These are phyloP conservation scores for Linnemannia hyalina DNA, from an alignment of 192 early-diverging fungal species.

Conservation along the genomic window DNA sequence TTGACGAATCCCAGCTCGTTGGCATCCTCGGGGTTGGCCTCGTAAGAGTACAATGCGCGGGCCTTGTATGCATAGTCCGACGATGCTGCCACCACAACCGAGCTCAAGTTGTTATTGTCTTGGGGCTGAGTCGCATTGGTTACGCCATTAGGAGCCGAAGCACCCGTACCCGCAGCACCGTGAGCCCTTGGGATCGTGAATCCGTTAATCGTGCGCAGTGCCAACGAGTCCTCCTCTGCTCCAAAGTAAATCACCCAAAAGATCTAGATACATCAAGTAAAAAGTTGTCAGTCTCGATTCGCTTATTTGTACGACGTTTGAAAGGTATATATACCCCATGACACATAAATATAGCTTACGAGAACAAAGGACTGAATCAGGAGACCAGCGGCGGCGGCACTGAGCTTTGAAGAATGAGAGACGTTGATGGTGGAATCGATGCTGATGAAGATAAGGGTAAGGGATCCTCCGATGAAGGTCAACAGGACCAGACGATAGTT, in stretches of 20 bases:
- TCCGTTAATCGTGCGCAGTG: slow-evolving; percentile 45
- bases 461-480: slow-evolving; percentile 39
- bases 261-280: slow-evolving; percentile 53
- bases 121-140: background rate
- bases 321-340: background rate
- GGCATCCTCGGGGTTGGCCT: slow-evolving; percentile 91
- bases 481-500: slow-evolving; percentile 54
- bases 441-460: slow-evolving; percentile 10
- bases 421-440: slow-evolving; percentile 11
- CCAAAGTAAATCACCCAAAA: slow-evolving; percentile 81
- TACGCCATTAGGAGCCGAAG: slow-evolving; percentile 45
- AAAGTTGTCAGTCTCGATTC: slow-evolving; percentile 7
- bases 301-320: background rate
- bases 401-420: background rate
- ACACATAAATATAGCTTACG: slow-evolving; percentile 33
- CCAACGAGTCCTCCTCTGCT: slow-evolving; percentile 68
- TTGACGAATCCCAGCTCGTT: slow-evolving; percentile 93
- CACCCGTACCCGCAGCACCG: slow-evolving; percentile 41
- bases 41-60: slow-evolving; percentile 81
- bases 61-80: slow-evolving; percentile 72
- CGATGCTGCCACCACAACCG: slow-evolving; percentile 60
- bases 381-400: slow-evolving; percentile 46
- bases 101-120: slow-evolving; percentile 37
- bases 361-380: slow-evolving; percentile 55
- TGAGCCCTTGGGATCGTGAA: slow-evolving; percentile 34